Base-by-base conservation (phyloP, 2,329 filamentous ascomycete species). In the Neobulgaria alba region DNA sequence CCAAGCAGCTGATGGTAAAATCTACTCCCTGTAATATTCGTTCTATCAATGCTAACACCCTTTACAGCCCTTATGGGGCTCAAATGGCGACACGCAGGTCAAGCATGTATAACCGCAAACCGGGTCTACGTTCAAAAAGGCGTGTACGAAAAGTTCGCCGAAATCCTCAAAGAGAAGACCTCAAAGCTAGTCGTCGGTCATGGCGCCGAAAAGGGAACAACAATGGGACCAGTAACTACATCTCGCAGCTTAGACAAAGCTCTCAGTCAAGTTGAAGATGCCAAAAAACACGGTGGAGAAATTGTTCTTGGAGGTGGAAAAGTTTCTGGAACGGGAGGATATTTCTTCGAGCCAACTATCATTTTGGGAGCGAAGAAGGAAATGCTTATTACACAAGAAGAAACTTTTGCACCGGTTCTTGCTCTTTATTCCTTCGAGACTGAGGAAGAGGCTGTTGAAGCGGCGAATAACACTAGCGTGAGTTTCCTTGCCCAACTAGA, bases 291-390 rank as follows among this genome's bases (percentile, higher is more conserved):
- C 29, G 82, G 82, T 2, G 83, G 75, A 1, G 72, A 71, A 33
- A 60, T 83, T n/a, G 62, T 83, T 1, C 63, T 79, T 15, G 82
- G 82, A 10, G 79, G 75, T 2, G 67, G 70, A 55, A 49, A 69
- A 60, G 65, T 79, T 2, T 58, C 65, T 2, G 56, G 57, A 17
- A 58, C 65, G 7, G 62, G 65, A 0, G 77, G 79, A 3, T 85
- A 80, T 61, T 86, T 83, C 66, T 82, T 84, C 60, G 68, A 81
- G 56, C 79, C 77, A 1, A 84, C 79, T 0, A 72, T 84, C 41
- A 69, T 85, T 30, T 69, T 69, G 0, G 70, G 72, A 3, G 73
- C 78, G 47, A 76, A 67, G 5, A 61, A 66, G 8, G 67, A 76
- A 2, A 82, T 82, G 77, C 50, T 66, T 20, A 66, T 74, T 29